Evolutionary conservation across 805 yeast species (phyloP).

Genomic region (Pichia heedii): DNA sequence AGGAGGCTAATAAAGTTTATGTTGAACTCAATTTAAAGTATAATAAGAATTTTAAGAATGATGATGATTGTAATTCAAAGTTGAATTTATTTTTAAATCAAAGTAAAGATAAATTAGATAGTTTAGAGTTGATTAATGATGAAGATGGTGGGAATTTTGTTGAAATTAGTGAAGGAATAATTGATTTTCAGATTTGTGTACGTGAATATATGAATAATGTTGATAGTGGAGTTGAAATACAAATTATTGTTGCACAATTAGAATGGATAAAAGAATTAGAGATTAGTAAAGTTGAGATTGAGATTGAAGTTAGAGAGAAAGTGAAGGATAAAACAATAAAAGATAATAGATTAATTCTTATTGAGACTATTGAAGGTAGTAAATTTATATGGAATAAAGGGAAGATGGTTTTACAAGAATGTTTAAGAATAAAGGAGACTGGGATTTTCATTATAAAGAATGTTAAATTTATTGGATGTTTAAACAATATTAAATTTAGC

Average conservation of each 20-base stretch:
- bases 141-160: not conserved
- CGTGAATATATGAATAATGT: constrained; percentile 4
- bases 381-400: not conserved
- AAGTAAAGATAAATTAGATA: not conserved
- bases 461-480: constrained; percentile 9
- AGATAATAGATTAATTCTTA: too few species aligned
- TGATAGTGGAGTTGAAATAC: constrained; percentile 19
- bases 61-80: not conserved
- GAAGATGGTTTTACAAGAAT: too few species aligned
- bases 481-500: constrained; percentile 11
- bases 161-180: constrained; percentile 1
- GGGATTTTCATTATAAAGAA: constrained; percentile 20
- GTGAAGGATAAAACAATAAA: not conserved
- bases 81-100: too few species aligned
- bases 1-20: constrained; percentile 27
- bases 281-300: constrained; percentile 7
- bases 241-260: constrained; percentile 24
- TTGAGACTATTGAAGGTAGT: too few species aligned
- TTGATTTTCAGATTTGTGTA: constrained; percentile 3
- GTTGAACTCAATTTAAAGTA: constrained; percentile 23
- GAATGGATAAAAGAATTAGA: constrained; percentile 18
- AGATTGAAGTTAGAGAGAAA: not conserved
- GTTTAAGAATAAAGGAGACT: too few species aligned
- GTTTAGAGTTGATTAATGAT: constrained; percentile 1
- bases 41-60: too few species aligned